Percentiles rank a stretch among this genome's conserved stretches.
These are phyloP conservation scores for Pichia sp. DNA, from an alignment of 1,139 yeast genomes.

Conservation along the genomic window DNA sequence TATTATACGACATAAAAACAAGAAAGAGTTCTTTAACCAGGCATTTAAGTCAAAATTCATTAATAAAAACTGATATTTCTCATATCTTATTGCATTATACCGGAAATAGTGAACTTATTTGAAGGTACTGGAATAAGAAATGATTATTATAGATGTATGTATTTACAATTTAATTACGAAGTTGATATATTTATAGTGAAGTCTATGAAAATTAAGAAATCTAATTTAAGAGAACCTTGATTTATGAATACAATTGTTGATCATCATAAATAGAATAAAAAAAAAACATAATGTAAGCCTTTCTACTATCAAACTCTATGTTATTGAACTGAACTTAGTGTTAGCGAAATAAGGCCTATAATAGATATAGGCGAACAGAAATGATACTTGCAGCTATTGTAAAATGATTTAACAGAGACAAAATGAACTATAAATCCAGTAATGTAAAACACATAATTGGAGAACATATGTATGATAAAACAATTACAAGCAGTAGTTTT, in stretches of 20 bases:
- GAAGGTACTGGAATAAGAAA: too few species aligned
- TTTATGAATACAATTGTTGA: conserved; percentile 71
- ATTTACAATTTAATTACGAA: too few species aligned
- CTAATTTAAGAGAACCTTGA: conserved; percentile 19
- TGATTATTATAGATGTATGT: too few species aligned
- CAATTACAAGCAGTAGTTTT: conserved; percentile 1
- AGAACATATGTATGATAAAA: too few species aligned
- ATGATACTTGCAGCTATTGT: conserved; percentile 9
- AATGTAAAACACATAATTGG: too few species aligned
- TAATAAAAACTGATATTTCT: too few species aligned
- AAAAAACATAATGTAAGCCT: conserved; percentile 25
- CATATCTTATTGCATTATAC: too few species aligned
- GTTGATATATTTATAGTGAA: too few species aligned
- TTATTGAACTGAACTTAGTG: conserved; percentile 28
- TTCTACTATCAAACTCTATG: conserved; percentile 33
- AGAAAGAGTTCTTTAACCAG: too few species aligned
- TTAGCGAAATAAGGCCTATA: conserved; percentile 31
- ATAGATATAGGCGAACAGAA: conserved; percentile 19
- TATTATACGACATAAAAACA: too few species aligned
- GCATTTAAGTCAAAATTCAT: too few species aligned
- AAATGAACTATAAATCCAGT: background rate
- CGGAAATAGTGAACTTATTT: too few species aligned
- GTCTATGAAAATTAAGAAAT: conserved; percentile 32
- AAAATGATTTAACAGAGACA: background rate
- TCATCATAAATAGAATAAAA: conserved; percentile 56